Evolutionary conservation across 345 rosid genomes (phyloP).

Genomic region (Arabis alpina): DNA sequence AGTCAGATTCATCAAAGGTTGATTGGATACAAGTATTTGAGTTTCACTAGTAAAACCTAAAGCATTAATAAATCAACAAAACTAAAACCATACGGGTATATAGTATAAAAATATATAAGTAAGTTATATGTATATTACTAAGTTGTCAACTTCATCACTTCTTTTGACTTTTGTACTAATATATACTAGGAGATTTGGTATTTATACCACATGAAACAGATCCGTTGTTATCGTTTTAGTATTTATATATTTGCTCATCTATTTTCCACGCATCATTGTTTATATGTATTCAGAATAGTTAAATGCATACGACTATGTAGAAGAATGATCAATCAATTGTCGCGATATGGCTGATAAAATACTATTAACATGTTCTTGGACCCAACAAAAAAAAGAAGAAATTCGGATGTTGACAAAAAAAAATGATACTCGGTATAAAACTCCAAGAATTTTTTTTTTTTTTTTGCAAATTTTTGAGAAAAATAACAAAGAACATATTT

Average conservation of each 20-base stretch:
- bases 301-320: neutral
- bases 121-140: neutral
- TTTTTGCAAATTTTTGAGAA: no score
- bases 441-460: no score
- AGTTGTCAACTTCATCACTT: slow-evolving; percentile 6
- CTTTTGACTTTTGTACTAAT: neutral
- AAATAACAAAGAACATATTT: no score
- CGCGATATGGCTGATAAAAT: neutral
- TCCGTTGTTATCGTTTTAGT: neutral
- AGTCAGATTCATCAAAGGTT: no score
- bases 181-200: neutral
- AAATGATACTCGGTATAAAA: no score
- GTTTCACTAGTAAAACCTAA: neutral
- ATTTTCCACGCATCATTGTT: neutral
- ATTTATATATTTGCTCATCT: neutral
- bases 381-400: neutral
- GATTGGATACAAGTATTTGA: neutral
- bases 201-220: neutral
- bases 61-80: neutral
- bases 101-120: neutral
- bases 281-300: neutral
- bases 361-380: neutral
- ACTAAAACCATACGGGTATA: neutral
- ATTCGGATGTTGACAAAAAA: neutral
- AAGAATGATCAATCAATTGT: neutral